Percentiles rank a stretch among this genome's conserved stretches.
phyloP scores from a whole-genome alignment of 2,329 filamentous ascomycete genomes.

The Talaromyces funiculosus region DNA sequence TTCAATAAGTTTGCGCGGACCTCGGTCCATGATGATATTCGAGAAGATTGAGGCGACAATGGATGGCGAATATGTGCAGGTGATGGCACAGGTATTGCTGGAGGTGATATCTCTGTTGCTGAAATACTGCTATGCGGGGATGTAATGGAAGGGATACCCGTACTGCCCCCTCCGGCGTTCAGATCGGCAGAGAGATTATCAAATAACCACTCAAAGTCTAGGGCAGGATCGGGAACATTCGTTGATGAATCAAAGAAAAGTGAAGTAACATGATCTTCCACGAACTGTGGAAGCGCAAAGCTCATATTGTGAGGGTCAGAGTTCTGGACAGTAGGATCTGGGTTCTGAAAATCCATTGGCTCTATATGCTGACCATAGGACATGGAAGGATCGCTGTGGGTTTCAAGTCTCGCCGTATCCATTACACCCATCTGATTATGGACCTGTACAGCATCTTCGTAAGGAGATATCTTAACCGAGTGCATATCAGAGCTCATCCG shows the following conservation, averaged over 20 bases:
- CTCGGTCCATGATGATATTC: conserved; percentile 18
- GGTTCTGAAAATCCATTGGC: conserved; percentile 2
- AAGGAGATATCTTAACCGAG: conserved; percentile 4
- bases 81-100: conserved; percentile 12
- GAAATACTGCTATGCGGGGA: conserved; percentile 14
- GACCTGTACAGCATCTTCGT: background rate
- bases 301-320: background rate
- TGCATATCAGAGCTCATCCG: conserved; percentile 1
- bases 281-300: conserved; percentile 7
- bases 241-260: conserved; percentile 20
- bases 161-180: conserved; percentile 12
- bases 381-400: background rate
- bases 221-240: conserved; percentile 17
- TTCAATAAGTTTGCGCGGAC: conserved; percentile 18
- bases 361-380: conserved; percentile 2
- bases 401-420: background rate
- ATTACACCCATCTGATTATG: background rate
- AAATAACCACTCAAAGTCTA: conserved; percentile 24
- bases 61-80: conserved; percentile 16
- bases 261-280: conserved; percentile 16
- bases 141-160: conserved; percentile 6
- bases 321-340: background rate
- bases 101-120: conserved; percentile 14
- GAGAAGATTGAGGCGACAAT: conserved; percentile 10
- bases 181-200: conserved; percentile 18